Evolutionary conservation across 345 rosid species (phyloP).

Genomic region (Lepidium africanum): DNA sequence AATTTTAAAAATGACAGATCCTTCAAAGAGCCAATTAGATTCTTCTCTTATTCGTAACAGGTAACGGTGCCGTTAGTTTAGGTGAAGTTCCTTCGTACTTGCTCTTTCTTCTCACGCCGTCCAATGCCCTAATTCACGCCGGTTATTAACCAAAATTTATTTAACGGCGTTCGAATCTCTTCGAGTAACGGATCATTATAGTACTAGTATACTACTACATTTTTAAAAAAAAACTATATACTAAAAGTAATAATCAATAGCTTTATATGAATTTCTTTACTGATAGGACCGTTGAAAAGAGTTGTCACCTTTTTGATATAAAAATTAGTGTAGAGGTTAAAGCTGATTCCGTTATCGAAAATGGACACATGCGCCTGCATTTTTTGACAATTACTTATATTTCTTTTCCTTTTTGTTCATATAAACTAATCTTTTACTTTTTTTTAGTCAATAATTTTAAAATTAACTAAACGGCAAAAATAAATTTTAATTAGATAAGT

Average conservation of each 20-base stretch:
- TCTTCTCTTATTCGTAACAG: conserved; percentile 8
- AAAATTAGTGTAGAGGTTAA: not conserved
- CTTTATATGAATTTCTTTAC: not conserved
- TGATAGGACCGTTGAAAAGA: conserved; percentile 6
- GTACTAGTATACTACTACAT: not conserved
- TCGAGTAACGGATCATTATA: not conserved
- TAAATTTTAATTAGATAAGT: too few species aligned
- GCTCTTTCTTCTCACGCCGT: conserved; percentile 7
- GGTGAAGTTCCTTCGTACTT: conserved; percentile 11
- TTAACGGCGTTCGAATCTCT: not conserved
- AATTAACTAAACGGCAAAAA: too few species aligned
- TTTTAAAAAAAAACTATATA: not conserved
- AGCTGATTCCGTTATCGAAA: not conserved
- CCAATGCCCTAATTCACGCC: not conserved
- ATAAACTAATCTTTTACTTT: too few species aligned
- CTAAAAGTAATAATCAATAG: too few species aligned
- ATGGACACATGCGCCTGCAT: not conserved
- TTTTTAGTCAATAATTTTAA: too few species aligned
- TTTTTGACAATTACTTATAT: not conserved
- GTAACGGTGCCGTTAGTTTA: conserved; percentile 17
- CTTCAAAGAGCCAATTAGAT: conserved; percentile 14
- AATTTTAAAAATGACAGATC: conserved; percentile 19
- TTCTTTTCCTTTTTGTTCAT: too few species aligned
- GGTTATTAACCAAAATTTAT: not conserved
- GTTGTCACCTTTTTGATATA: not conserved